These are phyloP conservation scores for Cenchrus fungigraminus DNA, from an alignment of 176 grass and related monocot genomes.

Conservation along the genomic window DNA sequence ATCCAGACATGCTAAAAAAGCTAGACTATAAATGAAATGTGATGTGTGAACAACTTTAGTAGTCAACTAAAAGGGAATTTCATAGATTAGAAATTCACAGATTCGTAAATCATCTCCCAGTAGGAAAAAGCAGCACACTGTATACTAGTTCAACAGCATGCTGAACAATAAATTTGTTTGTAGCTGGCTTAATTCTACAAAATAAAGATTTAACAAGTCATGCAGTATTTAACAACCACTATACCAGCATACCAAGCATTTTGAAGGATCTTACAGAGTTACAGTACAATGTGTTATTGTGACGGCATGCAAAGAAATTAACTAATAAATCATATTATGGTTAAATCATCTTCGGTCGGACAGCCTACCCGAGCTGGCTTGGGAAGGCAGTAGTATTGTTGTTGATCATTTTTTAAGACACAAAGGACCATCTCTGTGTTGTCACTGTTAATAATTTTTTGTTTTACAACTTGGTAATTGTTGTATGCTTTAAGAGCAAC, in stretches of 20 bases:
- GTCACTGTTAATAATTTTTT: neutral
- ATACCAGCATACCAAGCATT: neutral
- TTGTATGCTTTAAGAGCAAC: neutral
- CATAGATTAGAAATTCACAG: conserved; percentile 9
- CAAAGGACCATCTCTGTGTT: neutral
- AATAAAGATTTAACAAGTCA: neutral
- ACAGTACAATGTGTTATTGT: neutral
- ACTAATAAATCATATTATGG: neutral
- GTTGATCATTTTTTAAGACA: neutral
- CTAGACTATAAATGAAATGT: neutral
- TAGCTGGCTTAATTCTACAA: neutral
- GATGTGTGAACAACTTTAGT: neutral
- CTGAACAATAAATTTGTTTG: neutral
- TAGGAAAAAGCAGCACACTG: conserved; percentile 76
- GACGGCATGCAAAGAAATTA: neutral
- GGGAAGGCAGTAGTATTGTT: neutral
- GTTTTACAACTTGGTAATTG: neutral
- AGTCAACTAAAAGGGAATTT: neutral
- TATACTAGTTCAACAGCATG: conserved; percentile 49
- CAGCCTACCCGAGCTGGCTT: neutral
- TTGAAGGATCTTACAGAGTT: neutral
- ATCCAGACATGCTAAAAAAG: neutral
- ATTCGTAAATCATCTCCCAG: conserved; percentile 62
- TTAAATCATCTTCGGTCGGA: neutral
- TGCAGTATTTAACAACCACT: neutral